Base-by-base conservation (phyloP, 305 asterid genomes). In the Plantago coronopus region DNA sequence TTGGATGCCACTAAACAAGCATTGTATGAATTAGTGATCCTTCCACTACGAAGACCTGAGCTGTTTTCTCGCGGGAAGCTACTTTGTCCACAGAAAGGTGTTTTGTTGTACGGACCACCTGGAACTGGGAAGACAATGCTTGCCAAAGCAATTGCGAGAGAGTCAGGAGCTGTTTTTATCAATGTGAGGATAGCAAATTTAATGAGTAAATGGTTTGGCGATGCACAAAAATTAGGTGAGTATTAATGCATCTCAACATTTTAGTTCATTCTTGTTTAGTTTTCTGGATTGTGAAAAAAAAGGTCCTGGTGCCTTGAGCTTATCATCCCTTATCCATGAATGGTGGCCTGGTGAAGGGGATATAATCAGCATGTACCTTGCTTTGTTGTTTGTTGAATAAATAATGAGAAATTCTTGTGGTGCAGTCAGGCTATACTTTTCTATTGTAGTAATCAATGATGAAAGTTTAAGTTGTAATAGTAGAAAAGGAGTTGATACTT, bases 101-200 rank as follows among this genome's bases (percentile, higher is more conserved):
- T 89, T 56, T 70, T 91, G 87, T 78, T 91, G 19, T 91, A 81
- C 59, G 98, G 98, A 51, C 98, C 97, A 18, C 97, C 98, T 31
- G 98, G 98, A 46, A 91, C 98, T 13, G 98, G 98, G 69, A 91
- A 91, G 81, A 91, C 97, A 12, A 86, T 91, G 97, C 98, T 89
- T 46, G 98, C 98, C 44, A 89, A 91, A 82, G 98, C 97, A 57
- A 89, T 91, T 63, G 97, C 98, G 18, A 91, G 83, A 78, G 96
- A 91, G 67, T 91, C 97, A 0, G 89, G 94, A 31, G 95, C 97
- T 72, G 89, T 81, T 64, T 91, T 91, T 61, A 91, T 91, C 62
- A 89, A 91, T 21, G 84, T 91, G 57, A 86, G 79, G 72, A 60
- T 83, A 73, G 84, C 98, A 11, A 91, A 83, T 72, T 67, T 91